A percentile compares a stretch with the other conserved stretches of the same genome.
Evolutionary conservation across 345 rosid genomes (phyloP).

Genomic region (Microthlaspi erraticum): DNA sequence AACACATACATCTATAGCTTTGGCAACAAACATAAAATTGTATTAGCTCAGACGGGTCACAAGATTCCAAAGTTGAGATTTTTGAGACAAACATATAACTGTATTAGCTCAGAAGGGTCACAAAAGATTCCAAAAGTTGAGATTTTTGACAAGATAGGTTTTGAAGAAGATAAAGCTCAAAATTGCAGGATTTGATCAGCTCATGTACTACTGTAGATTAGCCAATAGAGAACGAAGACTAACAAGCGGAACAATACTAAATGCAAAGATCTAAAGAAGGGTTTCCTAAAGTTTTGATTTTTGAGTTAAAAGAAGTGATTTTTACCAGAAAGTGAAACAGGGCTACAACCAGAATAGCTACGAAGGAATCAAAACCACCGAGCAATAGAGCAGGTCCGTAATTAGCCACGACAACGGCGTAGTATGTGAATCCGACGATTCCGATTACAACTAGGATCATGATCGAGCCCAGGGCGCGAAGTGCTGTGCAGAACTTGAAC

Average conservation of each 20-base stretch:
- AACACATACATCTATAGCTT: too few relatives aligned
- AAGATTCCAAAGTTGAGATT: too few relatives aligned
- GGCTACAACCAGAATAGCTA: conserved; percentile 51
- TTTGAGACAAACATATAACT: too few relatives aligned
- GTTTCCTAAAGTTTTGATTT: conserved; percentile 1
- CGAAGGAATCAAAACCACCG: conserved; percentile 59
- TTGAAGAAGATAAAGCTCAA: too few relatives aligned
- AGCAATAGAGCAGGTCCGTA: conserved; percentile 72
- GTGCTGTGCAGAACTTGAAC: conserved; percentile 78
- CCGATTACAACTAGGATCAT: conserved; percentile 72
- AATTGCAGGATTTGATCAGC: too few relatives aligned
- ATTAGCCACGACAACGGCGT: conserved; percentile 59
- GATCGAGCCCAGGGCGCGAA: conserved; percentile 79
- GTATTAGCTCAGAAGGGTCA: too few relatives aligned
- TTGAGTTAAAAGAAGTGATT: conserved; percentile 2
- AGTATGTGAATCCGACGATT: conserved; percentile 67
- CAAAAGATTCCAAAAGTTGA: too few relatives aligned
- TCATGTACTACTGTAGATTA: not conserved
- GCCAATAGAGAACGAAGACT: conserved; percentile 4
- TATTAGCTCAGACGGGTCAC: too few relatives aligned
- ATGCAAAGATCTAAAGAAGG: conserved; percentile 21
- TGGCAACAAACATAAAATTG: too few relatives aligned
- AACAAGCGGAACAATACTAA: not conserved
- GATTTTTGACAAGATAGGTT: too few relatives aligned
- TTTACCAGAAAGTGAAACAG: conserved; percentile 71